phyloP scores from a whole-genome alignment of 2,329 filamentous ascomycete genomes.

The Cladosporium sphaerospermum region DNA sequence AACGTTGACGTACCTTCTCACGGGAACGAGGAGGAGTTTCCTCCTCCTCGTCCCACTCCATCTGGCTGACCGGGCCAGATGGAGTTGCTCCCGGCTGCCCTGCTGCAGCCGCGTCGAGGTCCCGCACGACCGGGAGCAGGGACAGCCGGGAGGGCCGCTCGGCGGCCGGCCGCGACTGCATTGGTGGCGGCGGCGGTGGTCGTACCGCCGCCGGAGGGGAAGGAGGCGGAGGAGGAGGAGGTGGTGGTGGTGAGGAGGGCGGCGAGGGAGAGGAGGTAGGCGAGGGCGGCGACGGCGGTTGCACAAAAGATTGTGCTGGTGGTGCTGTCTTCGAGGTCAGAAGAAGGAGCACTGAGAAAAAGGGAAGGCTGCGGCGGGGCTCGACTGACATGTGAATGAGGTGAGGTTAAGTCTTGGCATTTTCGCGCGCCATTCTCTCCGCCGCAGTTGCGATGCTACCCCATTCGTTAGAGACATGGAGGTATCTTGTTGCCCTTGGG shows the following conservation, averaged over 20 bases:
- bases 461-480: background rate
- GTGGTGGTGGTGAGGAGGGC: background rate
- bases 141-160: slow-evolving; percentile 4
- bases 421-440: background rate
- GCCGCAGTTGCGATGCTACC: background rate
- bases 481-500: too few species aligned
- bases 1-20: slow-evolving; percentile 2
- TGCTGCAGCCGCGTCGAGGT: background rate
- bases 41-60: slow-evolving; percentile 9
- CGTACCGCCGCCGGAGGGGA: background rate
- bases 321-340: background rate
- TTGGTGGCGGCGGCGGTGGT: slow-evolving; percentile 2
- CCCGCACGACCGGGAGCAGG: slow-evolving; percentile 5
- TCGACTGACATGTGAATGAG: background rate
- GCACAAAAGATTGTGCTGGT: background rate
- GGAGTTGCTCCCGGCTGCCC: slow-evolving; percentile 1
- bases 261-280: background rate
- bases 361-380: background rate
- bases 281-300: too few species aligned
- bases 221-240: background rate
- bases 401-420: background rate
- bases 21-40: background rate
- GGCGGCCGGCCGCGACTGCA: slow-evolving; percentile 6
- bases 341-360: background rate
- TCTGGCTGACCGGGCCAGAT: slow-evolving; percentile 3